Conservation (phyloP, 83 land plant species). For the Isoetes engelmannii region DNA sequence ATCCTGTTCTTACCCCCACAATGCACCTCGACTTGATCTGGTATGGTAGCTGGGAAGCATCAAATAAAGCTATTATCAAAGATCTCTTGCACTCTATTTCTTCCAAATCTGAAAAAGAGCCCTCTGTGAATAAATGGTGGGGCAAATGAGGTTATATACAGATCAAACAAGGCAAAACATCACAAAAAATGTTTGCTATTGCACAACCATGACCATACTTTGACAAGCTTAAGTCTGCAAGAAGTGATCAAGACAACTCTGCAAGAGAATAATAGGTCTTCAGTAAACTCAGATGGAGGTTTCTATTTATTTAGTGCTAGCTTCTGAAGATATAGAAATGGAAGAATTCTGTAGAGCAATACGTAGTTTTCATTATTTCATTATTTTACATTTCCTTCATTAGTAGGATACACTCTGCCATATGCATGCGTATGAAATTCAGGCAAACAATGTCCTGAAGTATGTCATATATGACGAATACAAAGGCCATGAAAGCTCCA, state of each 20-base stretch:
- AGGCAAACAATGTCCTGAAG: slow-evolving; percentile 72
- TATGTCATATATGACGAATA: slow-evolving; percentile 56
- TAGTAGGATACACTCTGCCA: slow-evolving; percentile 75
- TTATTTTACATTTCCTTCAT: slow-evolving; percentile 83
- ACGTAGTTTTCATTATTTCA: slow-evolving; percentile 93
- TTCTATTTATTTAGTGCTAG: slow-evolving; percentile 70
- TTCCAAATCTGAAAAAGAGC: background rate
- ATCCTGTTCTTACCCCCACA: slow-evolving; percentile 74
- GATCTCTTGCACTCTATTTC: slow-evolving; percentile 73
- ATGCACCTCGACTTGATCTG: slow-evolving; percentile 72
- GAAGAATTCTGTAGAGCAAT: slow-evolving; percentile 83
- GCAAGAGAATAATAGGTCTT: slow-evolving; percentile 25
- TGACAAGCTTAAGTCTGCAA: slow-evolving; percentile 63
- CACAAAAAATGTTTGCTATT: slow-evolving; percentile 26
- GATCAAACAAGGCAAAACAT: slow-evolving; percentile 76
- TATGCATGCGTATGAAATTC: slow-evolving; percentile 91
- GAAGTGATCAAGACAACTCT: slow-evolving; percentile 53
- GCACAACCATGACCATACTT: slow-evolving; percentile 49
- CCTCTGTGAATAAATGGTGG: slow-evolving; percentile 61
- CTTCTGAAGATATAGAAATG: slow-evolving; percentile 56
- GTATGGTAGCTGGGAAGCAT: slow-evolving; percentile 63
- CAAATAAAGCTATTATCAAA: slow-evolving; percentile 43
- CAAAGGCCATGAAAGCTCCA: slow-evolving; percentile 47
- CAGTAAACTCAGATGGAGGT: slow-evolving; percentile 61
- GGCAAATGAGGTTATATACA: slow-evolving; percentile 55